These are phyloP conservation scores for Aspergillus oerlinghausenensis DNA, from an alignment of 2,329 filamentous ascomycete species.

Conservation along the genomic window DNA sequence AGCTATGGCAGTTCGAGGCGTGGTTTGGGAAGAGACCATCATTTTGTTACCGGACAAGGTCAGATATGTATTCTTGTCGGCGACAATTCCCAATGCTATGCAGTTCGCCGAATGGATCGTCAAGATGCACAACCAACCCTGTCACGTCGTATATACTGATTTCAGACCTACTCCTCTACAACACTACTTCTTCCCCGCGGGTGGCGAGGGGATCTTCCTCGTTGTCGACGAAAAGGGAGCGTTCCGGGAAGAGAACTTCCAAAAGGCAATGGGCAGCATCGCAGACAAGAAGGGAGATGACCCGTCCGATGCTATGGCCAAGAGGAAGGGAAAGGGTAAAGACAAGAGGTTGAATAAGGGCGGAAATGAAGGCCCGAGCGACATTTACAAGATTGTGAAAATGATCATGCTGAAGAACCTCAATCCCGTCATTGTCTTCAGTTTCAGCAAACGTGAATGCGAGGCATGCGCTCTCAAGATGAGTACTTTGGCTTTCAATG, in stretches of 20 bases:
- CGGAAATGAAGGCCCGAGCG: constrained; percentile 64
- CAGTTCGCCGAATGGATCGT: constrained; percentile 99
- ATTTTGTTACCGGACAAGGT: constrained; percentile 98
- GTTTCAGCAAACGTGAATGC: constrained; percentile 97
- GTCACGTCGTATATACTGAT: constrained; percentile 98
- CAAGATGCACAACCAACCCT: constrained; percentile 95
- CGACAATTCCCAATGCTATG: constrained; percentile 97
- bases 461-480: constrained; percentile 86
- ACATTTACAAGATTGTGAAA: constrained; percentile 96
- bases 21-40: constrained; percentile 99
- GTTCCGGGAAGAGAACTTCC: constrained; percentile 96
- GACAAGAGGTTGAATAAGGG: constrained; percentile 91
- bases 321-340: constrained; percentile 80
- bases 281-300: constrained; percentile 84
- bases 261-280: constrained; percentile 87
- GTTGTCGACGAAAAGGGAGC: constrained; percentile 95
- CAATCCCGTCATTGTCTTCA: constrained; percentile 98
- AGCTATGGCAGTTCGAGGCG: constrained; percentile 61
- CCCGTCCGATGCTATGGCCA: constrained; percentile 71
- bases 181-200: constrained; percentile 95
- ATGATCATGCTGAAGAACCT: constrained; percentile 99
- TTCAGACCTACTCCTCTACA: constrained; percentile 95
- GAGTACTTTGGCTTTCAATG: constrained; percentile 86
- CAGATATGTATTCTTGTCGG: constrained; percentile 95
- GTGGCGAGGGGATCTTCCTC: constrained; percentile 86